Evolutionary conservation across 1,139 yeast genomes (phyloP).

Genomic region (Pichia sp.): DNA sequence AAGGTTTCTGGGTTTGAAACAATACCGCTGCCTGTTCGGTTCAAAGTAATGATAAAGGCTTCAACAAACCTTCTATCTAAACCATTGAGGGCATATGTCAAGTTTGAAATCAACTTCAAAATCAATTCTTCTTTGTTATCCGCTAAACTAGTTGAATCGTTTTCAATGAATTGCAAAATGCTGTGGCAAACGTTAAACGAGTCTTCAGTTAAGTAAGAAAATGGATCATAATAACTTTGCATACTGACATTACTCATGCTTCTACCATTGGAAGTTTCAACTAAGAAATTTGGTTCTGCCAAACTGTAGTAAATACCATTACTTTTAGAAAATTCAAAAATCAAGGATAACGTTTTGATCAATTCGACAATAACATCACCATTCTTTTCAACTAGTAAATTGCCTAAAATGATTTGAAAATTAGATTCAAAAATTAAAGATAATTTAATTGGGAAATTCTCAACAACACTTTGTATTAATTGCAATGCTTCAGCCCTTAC

Average conservation of each 20-base stretch:
- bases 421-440: slow-evolving; percentile 23
- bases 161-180: slow-evolving; percentile 1
- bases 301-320: slow-evolving; percentile 28
- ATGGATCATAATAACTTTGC: slow-evolving; percentile 27
- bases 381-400: slow-evolving; percentile 36
- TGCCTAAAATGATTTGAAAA: slow-evolving; percentile 24
- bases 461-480: slow-evolving; percentile 27
- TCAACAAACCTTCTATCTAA: slow-evolving; percentile 18
- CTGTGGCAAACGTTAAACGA: slow-evolving; percentile 15
- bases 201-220: slow-evolving; percentile 12
- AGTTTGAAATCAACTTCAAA: slow-evolving; percentile 9
- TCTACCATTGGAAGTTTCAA: slow-evolving; percentile 18
- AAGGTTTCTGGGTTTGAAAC: slow-evolving; percentile 26
- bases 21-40: slow-evolving; percentile 15
- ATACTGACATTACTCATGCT: slow-evolving; percentile 27
- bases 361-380: slow-evolving; percentile 37
- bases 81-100: slow-evolving; percentile 23
- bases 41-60: slow-evolving; percentile 15
- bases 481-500: slow-evolving; percentile 35
- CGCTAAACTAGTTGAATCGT: background rate
- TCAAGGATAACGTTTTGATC: slow-evolving; percentile 31
- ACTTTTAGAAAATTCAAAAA: slow-evolving; percentile 26
- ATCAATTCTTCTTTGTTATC: slow-evolving; percentile 3
- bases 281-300: slow-evolving; percentile 20
- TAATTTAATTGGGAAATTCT: slow-evolving; percentile 31